Percentiles rank a stretch among this genome's conserved stretches.
These are phyloP conservation scores for Hymenoscyphus fraxineus DNA, from an alignment of 2,329 filamentous ascomycete genomes.

Conservation along the genomic window DNA sequence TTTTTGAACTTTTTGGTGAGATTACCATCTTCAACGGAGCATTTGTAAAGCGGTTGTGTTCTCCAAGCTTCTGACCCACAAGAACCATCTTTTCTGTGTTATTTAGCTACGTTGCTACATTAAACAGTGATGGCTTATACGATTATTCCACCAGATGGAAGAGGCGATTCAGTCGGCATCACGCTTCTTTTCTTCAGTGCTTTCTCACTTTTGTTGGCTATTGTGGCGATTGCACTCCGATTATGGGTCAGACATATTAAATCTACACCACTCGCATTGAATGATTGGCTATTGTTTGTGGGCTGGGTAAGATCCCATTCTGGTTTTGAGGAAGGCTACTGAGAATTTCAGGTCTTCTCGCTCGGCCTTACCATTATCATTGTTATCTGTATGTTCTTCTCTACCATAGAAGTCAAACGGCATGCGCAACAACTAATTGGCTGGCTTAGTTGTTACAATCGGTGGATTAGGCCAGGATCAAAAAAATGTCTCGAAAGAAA, in stretches of 20 bases:
- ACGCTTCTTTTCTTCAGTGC: background rate
- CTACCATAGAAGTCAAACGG: background rate
- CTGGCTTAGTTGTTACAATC: background rate
- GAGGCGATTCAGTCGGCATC: background rate
- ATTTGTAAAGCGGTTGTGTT: no score
- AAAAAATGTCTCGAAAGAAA: background rate
- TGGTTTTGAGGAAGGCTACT: background rate
- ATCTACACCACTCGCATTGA: background rate
- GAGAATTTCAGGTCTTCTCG: background rate
- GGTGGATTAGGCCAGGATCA: background rate
- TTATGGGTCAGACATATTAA: background rate
- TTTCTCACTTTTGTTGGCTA: background rate
- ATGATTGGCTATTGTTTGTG: constrained; percentile 2
- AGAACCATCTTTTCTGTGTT: no score
- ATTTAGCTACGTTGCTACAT: background rate
- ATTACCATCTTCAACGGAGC: no score
- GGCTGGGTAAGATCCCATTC: background rate
- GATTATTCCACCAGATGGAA: background rate
- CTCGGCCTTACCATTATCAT: background rate
- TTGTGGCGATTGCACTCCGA: background rate
- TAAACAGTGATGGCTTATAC: background rate
- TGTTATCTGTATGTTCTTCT: background rate
- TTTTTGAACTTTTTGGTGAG: no score
- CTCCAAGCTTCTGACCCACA: no score
- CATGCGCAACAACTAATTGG: no score